A percentile compares a stretch with the other conserved stretches of the same genome.
Evolutionary conservation across 179 eudicot genomes (phyloP).

Genomic region (Beta lomatogona): DNA sequence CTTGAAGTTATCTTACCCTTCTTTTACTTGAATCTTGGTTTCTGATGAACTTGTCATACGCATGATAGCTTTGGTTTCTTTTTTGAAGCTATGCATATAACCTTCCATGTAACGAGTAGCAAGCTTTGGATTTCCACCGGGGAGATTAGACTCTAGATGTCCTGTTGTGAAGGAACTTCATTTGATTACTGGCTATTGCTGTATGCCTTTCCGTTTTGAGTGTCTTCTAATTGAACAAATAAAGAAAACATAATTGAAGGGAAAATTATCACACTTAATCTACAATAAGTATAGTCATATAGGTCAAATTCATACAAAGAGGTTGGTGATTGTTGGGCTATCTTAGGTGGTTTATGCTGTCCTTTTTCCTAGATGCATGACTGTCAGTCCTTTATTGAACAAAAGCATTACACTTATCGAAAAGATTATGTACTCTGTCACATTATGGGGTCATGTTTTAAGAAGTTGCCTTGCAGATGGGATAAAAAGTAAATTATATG

Average conservation of each 20-base stretch:
- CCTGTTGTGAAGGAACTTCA: background rate
- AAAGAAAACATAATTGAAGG: background rate
- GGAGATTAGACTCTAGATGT: background rate
- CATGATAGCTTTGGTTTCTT: background rate
- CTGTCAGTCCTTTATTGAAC: background rate
- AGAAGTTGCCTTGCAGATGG: background rate
- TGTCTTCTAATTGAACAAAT: background rate
- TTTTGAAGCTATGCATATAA: background rate
- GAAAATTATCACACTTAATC: background rate
- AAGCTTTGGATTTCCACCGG: background rate
- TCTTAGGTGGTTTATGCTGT: background rate
- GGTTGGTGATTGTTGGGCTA: background rate
- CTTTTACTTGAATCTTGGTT: background rate
- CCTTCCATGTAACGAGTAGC: background rate
- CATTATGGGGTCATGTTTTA: background rate
- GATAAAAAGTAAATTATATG: background rate
- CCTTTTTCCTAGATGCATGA: background rate
- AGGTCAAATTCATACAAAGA: background rate
- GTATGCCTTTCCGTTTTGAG: background rate
- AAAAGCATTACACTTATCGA: background rate
- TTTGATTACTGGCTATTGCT: background rate
- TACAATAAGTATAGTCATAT: background rate
- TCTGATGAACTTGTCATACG: slow-evolving; percentile 1
- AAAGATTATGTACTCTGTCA: background rate
- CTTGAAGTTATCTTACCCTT: background rate